A percentile compares a stretch with the other conserved stretches of the same genome.
phyloP scores from a whole-genome alignment of 1,284 basidiomycete genomes.

The Naganishia sp. region DNA sequence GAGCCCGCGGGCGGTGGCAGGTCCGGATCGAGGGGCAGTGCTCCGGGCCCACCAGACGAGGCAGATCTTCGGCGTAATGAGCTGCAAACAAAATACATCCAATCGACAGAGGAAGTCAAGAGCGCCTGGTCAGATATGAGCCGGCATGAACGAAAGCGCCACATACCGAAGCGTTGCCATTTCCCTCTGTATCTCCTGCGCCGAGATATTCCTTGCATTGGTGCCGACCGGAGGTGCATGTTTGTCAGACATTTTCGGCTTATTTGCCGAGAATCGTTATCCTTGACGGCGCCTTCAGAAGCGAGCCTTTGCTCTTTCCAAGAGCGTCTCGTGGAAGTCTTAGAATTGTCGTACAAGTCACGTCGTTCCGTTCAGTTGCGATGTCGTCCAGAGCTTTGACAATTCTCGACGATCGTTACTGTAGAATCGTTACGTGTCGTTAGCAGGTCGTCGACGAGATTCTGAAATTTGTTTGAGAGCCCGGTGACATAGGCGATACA shows the following conservation, averaged over 20 bases:
- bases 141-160: too few species aligned
- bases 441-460: not conserved
- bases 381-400: too few species aligned
- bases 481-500: not conserved
- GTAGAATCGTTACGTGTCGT: not conserved
- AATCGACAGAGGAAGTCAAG: not conserved
- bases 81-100: slow-evolving; percentile 46
- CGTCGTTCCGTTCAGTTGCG: too few species aligned
- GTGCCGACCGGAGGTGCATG: not conserved
- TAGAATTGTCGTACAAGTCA: too few species aligned
- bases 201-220: slow-evolving; percentile 50
- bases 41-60: slow-evolving; percentile 68
- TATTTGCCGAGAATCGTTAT: too few species aligned
- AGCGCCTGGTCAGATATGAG: not conserved
- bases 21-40: slow-evolving; percentile 81
- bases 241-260: not conserved
- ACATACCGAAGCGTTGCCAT: slow-evolving; percentile 68
- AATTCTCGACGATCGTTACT: not conserved
- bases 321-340: too few species aligned
- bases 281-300: too few species aligned
- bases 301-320: too few species aligned
- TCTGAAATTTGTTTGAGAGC: not conserved
- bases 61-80: slow-evolving; percentile 78
- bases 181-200: slow-evolving; percentile 82
- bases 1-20: slow-evolving; percentile 59